These are phyloP conservation scores for Copromyces sp. DNA, from an alignment of 495 filamentous ascomycete species.

Conservation along the genomic window DNA sequence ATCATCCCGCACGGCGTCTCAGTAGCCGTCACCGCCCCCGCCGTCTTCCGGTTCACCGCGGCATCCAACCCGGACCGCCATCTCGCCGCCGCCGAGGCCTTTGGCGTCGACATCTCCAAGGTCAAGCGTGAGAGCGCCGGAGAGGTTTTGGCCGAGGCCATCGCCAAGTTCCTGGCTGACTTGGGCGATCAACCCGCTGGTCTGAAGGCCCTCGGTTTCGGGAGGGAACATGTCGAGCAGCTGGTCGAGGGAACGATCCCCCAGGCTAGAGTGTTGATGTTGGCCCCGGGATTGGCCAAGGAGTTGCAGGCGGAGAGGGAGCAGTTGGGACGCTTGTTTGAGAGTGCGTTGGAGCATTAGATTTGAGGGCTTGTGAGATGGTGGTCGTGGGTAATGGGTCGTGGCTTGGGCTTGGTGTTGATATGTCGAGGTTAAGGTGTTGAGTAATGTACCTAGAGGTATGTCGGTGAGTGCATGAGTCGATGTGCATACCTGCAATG, in stretches of 20 bases:
- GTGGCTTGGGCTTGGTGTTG: background rate
- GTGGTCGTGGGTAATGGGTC: background rate
- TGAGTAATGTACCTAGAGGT: too few species aligned
- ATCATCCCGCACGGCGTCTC: conserved; percentile 95
- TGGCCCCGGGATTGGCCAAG: conserved; percentile 70
- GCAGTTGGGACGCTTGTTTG: conserved; percentile 41
- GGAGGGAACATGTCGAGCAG: conserved; percentile 56
- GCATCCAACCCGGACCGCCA: conserved; percentile 87
- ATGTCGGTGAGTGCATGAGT: background rate
- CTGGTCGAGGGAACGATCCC: conserved; percentile 92
- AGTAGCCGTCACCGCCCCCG: conserved; percentile 88
- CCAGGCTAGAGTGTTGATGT: conserved; percentile 79
- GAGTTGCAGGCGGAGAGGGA: conserved; percentile 55
- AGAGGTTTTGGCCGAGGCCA: conserved; percentile 71
- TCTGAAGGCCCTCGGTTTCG: conserved; percentile 74
- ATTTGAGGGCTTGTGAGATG: background rate
- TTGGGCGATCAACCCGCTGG: conserved; percentile 87
- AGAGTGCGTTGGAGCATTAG: conserved; percentile 37
- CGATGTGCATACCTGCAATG: background rate
- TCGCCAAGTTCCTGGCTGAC: conserved; percentile 65
- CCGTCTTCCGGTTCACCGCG: conserved; percentile 88
- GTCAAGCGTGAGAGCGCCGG: conserved; percentile 83
- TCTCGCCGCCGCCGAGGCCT: conserved; percentile 76
- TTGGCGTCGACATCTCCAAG: conserved; percentile 78
- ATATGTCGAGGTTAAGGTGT: background rate